These are phyloP conservation scores for Pestalotiopsis sp. DNA, from an alignment of 2,329 filamentous ascomycete species.

Conservation along the genomic window DNA sequence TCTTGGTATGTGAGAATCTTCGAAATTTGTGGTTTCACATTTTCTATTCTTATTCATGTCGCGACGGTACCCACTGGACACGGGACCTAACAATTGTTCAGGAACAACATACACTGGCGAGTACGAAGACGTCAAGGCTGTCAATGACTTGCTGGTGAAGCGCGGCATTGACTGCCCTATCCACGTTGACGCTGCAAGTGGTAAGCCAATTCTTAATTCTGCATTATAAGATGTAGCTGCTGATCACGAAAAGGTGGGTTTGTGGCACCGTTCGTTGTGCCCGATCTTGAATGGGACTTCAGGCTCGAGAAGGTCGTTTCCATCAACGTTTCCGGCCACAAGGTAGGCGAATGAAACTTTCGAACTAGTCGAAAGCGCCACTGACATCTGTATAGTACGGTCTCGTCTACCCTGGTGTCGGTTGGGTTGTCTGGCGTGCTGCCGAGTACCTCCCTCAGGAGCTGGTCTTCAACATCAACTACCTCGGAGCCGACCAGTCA, in stretches of 20 bases:
- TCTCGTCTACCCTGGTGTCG: slow-evolving; percentile 84
- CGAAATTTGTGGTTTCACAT: not conserved
- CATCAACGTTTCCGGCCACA: slow-evolving; percentile 95
- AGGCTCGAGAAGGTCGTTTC: slow-evolving; percentile 84
- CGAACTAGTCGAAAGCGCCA: too few relatives aligned
- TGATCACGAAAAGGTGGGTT: slow-evolving; percentile 58
- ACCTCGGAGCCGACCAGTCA: slow-evolving; percentile 91
- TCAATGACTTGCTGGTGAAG: slow-evolving; percentile 84
- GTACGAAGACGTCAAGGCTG: slow-evolving; percentile 90
- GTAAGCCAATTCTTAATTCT: slow-evolving; percentile 34
- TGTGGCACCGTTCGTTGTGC: slow-evolving; percentile 87
- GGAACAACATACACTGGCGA: slow-evolving; percentile 92
- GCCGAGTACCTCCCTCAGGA: slow-evolving; percentile 85
- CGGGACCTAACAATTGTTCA: not conserved
- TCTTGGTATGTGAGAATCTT: slow-evolving; percentile 65
- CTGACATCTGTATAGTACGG: slow-evolving; percentile 47
- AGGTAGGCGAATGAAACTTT: slow-evolving; percentile 45
- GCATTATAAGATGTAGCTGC: not conserved
- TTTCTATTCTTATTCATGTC: too few relatives aligned
- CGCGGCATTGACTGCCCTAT: slow-evolving; percentile 80
- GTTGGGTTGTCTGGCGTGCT: slow-evolving; percentile 89
- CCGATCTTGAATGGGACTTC: slow-evolving; percentile 89
- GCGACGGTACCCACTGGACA: too few relatives aligned
- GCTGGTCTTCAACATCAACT: slow-evolving; percentile 99
- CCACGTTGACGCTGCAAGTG: slow-evolving; percentile 90